phyloP scores from a whole-genome alignment of 176 grass and related monocot genomes.

The Bromus sterilis region DNA sequence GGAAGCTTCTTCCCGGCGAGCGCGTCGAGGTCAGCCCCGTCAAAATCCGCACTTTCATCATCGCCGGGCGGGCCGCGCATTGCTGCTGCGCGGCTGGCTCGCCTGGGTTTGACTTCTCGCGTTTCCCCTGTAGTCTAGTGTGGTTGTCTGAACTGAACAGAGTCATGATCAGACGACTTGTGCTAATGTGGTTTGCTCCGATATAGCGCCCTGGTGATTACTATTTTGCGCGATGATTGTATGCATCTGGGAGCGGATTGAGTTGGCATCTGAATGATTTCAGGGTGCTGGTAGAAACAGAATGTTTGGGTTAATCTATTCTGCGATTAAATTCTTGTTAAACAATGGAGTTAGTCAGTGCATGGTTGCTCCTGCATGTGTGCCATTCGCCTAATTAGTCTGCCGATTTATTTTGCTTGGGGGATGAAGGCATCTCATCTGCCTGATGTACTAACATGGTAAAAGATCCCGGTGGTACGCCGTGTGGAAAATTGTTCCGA shows the following conservation, averaged over 20 bases:
- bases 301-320: constrained; percentile 16
- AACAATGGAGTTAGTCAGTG: neutral
- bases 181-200: neutral
- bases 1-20: constrained; percentile 46
- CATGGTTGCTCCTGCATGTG: neutral
- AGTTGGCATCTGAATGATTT: neutral
- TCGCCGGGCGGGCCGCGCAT: neutral
- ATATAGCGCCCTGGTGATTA: neutral
- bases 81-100: neutral
- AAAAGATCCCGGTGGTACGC: constrained; percentile 1
- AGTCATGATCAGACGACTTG: neutral
- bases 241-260: neutral
- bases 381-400: neutral
- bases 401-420: neutral
- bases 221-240: neutral
- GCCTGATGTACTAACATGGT: neutral
- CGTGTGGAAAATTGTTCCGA: neutral
- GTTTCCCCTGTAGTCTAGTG: neutral
- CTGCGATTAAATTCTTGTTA: neutral
- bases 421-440: neutral
- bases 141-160: neutral
- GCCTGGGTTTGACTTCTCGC: neutral
- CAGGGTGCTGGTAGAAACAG: neutral
- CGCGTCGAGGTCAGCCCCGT: constrained; percentile 38
- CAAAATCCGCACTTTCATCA: neutral